Percentiles rank a stretch among this genome's conserved stretches.
phyloP scores from a whole-genome alignment of 1,139 yeast genomes.

The Candida sp. region DNA sequence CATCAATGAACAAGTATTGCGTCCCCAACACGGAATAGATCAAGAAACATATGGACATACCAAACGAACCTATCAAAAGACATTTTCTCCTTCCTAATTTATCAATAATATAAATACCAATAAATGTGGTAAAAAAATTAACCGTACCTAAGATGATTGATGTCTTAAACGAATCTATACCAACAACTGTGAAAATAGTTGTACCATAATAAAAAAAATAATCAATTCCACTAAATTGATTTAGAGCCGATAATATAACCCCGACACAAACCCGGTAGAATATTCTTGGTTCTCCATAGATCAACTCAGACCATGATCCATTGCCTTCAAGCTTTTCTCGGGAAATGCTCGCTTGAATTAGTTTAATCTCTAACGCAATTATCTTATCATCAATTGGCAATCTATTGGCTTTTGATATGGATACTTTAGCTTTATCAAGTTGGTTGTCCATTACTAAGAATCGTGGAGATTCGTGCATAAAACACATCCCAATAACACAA shows the following conservation, averaged over 20 bases:
- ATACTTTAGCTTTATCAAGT: conserved; percentile 41
- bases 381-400: conserved; percentile 55
- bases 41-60: conserved; percentile 55
- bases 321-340: conserved; percentile 61
- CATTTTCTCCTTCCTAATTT: conserved; percentile 69
- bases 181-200: conserved; percentile 71
- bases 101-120: conserved; percentile 64
- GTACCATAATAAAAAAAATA: conserved; percentile 85
- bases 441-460: conserved; percentile 35
- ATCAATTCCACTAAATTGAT: conserved; percentile 79
- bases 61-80: conserved; percentile 45
- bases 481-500: conserved; percentile 50
- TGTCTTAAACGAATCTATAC: conserved; percentile 74
- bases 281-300: conserved; percentile 63
- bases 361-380: conserved; percentile 54
- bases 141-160: conserved; percentile 75
- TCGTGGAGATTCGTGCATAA: conserved; percentile 69
- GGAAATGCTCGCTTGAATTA: conserved; percentile 62
- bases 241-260: conserved; percentile 60
- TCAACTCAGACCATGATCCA: conserved; percentile 65
- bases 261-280: conserved; percentile 64
- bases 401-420: conserved; percentile 62
- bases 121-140: conserved; percentile 70
- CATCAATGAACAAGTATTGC: conserved; percentile 54
- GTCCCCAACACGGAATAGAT: conserved; percentile 60